Base-by-base conservation (phyloP, 805 yeast species). In the Suhomyces sp. region DNA sequence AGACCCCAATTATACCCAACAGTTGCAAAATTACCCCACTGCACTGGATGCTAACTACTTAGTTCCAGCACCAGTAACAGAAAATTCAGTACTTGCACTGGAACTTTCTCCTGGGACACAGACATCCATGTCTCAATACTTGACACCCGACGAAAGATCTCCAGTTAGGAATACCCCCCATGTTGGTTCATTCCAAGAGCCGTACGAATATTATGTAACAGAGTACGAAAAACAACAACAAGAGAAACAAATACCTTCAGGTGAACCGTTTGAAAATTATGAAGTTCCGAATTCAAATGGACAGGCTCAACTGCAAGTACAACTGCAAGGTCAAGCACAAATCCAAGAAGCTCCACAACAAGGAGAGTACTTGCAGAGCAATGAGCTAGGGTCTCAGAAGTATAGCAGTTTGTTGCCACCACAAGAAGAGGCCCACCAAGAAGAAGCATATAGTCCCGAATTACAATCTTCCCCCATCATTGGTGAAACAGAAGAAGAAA, bases 231-330 rank as follows among this genome's bases (percentile, higher is more conserved):
- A 35, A 8, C 38, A 31, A 20, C 37, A 42, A 20, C 22, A 24
- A 19, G 28, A 23, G 20, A 36, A 28, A 22, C 33, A 14, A 14
- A 34, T 35, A 7, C 24, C 9, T 13, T 19, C 47, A 2, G 43
- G 42, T 12, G 63, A 59, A 27, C 63, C 65, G 0, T 56, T 48
- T 26, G 60, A 58, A 6, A 47, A 56, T 19, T 58, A 59, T 34
- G 28, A 28, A 7, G 27, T 39, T 16, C 37, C 41, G 19, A 37
- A n/a, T n/a, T n/a, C n/a, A n/a, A n/a, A n/a, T n/a, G n/a, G n/a
- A n/a, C n/a, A n/a, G n/a, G n/a, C n/a, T n/a, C n/a, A n/a, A n/a
- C n/a, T n/a, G 22, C 22, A 19, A 19, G 22, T 19, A 19, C 22
- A 19, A 19, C 22, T 7, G 10, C 9, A 7, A 9, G 7, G n/a